Percentiles rank a stretch among this genome's conserved stretches.
Conservation (phyloP, 2,329 filamentous ascomycete genomes). For the Magnaporthiopsis poae region DNA sequence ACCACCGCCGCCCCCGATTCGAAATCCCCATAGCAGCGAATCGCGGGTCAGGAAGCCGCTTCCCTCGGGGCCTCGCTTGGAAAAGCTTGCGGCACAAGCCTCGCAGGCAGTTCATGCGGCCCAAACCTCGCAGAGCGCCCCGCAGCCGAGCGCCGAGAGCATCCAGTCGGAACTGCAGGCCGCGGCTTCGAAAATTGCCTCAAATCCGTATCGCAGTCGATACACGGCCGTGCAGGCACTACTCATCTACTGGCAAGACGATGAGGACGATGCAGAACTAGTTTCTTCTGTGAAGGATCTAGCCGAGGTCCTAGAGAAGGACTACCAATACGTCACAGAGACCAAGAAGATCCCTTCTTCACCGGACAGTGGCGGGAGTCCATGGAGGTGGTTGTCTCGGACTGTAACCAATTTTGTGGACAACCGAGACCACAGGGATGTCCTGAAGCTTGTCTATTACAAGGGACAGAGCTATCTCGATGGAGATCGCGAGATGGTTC, state of each 20-base stretch:
- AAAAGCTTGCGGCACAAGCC: constrained; percentile 33
- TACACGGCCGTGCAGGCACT: constrained; percentile 44
- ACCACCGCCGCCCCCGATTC: constrained; percentile 23
- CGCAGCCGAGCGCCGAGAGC: constrained; percentile 38
- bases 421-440: constrained; percentile 43
- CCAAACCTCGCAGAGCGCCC: constrained; percentile 13
- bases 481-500: constrained; percentile 45
- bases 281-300: constrained; percentile 36
- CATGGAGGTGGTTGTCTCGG: constrained; percentile 44
- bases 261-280: constrained; percentile 37
- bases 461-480: constrained; percentile 46
- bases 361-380: constrained; percentile 36
- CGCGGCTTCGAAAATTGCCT: constrained; percentile 35
- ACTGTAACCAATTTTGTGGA: constrained; percentile 44
- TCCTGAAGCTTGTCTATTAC: constrained; percentile 51
- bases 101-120: constrained; percentile 18
- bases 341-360: constrained; percentile 40
- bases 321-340: constrained; percentile 42
- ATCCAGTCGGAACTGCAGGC: constrained; percentile 44
- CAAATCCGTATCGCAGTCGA: constrained; percentile 40
- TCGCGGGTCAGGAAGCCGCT: constrained; percentile 45
- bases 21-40: constrained; percentile 34
- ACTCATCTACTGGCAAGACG: constrained; percentile 44
- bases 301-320: constrained; percentile 38
- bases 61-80: constrained; percentile 45